Evolutionary conservation across 2,329 filamentous ascomycete genomes (phyloP).

Genomic region (Fusarium multiceps): DNA sequence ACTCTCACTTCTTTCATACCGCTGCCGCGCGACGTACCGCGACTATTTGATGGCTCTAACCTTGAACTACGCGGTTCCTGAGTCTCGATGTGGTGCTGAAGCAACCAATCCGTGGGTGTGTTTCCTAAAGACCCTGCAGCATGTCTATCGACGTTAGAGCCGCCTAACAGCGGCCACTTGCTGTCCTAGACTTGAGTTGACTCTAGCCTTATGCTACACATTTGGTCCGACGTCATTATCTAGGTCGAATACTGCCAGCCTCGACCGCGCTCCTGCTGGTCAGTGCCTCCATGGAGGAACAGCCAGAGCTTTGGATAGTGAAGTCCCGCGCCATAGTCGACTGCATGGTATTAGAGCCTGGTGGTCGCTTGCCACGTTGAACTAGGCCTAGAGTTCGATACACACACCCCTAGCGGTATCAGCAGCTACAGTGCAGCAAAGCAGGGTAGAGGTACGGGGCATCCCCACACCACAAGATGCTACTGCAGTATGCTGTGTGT

Average conservation of each 20-base stretch:
- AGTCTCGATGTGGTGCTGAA: conserved; percentile 37
- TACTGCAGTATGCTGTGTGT: conserved; percentile 35
- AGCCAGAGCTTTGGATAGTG: conserved; percentile 4
- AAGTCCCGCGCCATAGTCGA: conserved; percentile 3
- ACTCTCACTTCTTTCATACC: conserved; percentile 16
- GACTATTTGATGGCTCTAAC: conserved; percentile 26
- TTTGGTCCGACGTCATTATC: not conserved
- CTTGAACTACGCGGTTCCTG: conserved; percentile 41
- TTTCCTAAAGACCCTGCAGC: conserved; percentile 45
- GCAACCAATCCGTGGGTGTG: conserved; percentile 24
- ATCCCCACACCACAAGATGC: conserved; percentile 43
- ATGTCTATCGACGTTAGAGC: conserved; percentile 27
- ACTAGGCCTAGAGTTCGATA: conserved; percentile 39
- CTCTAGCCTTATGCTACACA: not conserved
- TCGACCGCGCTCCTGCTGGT: not conserved
- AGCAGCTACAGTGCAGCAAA: conserved; percentile 29
- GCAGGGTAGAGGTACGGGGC: conserved; percentile 35
- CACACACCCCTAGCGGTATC: conserved; percentile 37
- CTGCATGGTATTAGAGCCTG: conserved; percentile 26
- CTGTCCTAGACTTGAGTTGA: not conserved
- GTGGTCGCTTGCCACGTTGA: conserved; percentile 52
- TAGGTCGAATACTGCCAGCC: not conserved
- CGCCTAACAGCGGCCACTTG: conserved; percentile 4
- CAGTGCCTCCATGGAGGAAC: conserved; percentile 2
- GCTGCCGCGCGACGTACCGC: conserved; percentile 43